Evolutionary conservation across 2,329 filamentous ascomycete species (phyloP).

Genomic region (Hymenotorrendiella dingleyae): DNA sequence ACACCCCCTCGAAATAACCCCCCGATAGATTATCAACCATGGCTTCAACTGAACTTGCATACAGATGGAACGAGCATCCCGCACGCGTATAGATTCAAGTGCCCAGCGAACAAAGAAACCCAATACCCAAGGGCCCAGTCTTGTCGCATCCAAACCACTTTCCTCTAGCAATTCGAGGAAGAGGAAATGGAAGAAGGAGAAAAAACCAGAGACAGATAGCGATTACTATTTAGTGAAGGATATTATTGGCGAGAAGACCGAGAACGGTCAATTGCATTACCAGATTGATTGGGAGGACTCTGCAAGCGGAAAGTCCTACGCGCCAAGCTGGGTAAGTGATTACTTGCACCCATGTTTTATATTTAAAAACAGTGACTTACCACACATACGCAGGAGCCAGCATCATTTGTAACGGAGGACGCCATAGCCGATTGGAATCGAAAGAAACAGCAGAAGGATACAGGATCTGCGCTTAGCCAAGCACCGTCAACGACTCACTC

Average conservation of each 20-base stretch:
- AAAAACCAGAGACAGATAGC: neutral
- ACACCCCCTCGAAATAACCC: too few species aligned
- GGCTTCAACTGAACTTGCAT: constrained; percentile 3
- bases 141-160: neutral
- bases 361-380: neutral
- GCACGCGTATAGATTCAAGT: constrained; percentile 3
- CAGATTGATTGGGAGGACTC: constrained; percentile 50
- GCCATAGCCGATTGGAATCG: constrained; percentile 6
- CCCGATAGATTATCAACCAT: too few species aligned
- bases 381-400: constrained; percentile 8
- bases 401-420: constrained; percentile 1
- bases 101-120: neutral
- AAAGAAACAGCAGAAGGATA: neutral
- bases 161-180: neutral
- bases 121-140: neutral
- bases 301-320: constrained; percentile 41
- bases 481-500: constrained; percentile 1
- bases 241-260: constrained; percentile 15
- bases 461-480: too few species aligned
- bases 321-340: constrained; percentile 45
- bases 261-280: constrained; percentile 35
- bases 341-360: neutral
- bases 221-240: constrained; percentile 7
- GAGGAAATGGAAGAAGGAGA: neutral
- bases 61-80: constrained; percentile 7